Evolutionary conservation across 2,329 filamentous ascomycete species (phyloP).

Genomic region (Aspergillus viridinutans): DNA sequence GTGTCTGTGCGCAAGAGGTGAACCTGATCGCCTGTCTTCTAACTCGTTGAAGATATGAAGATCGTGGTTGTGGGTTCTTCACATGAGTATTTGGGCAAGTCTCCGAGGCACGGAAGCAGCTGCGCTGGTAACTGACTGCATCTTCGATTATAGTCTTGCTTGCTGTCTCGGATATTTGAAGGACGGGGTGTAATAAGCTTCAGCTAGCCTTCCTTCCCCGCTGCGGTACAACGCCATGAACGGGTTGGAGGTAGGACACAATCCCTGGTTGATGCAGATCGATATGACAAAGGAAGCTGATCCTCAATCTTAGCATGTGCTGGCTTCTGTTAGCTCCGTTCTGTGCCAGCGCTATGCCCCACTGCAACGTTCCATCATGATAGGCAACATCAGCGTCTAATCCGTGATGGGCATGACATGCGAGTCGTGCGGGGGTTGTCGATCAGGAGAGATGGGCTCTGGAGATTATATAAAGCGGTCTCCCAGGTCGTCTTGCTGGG

Average conservation of each 20-base stretch:
- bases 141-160: not conserved
- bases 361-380: not conserved
- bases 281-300: not conserved
- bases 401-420: not conserved
- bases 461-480: not conserved
- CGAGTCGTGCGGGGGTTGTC: not conserved
- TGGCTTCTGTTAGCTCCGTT: not conserved
- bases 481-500: not conserved
- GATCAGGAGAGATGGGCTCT: not conserved
- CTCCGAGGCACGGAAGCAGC: not conserved
- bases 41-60: not conserved
- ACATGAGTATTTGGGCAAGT: not conserved
- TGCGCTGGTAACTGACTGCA: not conserved
- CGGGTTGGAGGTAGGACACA: not conserved
- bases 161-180: not conserved
- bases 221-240: not conserved
- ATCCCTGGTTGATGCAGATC: not conserved
- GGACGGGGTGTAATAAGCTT: not conserved
- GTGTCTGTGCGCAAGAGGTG: not conserved
- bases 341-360: not conserved
- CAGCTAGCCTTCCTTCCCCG: not conserved
- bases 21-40: not conserved
- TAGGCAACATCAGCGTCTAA: not conserved
- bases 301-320: not conserved
- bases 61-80: not conserved